Evolutionary conservation across 257 asterid species (phyloP).

Genomic region (Lycium ferocissimum): DNA sequence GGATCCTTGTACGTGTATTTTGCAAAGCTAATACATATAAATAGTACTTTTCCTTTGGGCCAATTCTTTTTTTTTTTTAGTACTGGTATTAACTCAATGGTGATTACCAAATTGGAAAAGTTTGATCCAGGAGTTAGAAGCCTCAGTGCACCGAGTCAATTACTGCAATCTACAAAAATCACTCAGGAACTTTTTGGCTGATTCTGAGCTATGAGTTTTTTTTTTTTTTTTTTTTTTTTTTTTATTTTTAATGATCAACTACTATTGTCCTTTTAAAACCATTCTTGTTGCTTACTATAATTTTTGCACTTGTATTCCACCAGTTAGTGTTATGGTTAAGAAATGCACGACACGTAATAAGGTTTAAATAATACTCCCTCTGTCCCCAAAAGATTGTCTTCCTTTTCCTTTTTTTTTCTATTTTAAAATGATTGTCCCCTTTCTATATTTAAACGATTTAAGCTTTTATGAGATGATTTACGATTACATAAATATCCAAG

Average conservation of each 20-base stretch:
- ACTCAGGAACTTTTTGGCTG: slow-evolving; percentile 32
- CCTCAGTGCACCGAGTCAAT: slow-evolving; percentile 31
- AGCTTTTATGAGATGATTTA: no score
- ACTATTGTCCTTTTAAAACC: not conserved
- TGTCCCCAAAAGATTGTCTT: no score
- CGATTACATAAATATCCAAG: no score
- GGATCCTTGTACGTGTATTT: no score
- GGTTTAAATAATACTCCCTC: no score
- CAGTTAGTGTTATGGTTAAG: not conserved
- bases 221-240: slow-evolving; percentile 16
- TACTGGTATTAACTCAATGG: not conserved
- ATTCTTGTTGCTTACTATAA: not conserved
- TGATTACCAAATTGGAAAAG: slow-evolving; percentile 35
- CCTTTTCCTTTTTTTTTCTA: no score
- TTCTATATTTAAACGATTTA: no score
- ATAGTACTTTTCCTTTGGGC: no score
- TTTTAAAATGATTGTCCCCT: no score
- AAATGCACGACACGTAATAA: not conserved
- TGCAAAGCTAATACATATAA: no score
- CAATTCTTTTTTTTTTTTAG: no score
- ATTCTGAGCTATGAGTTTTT: not conserved
- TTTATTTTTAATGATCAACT: not conserved
- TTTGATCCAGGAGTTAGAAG: slow-evolving; percentile 40
- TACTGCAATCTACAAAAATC: slow-evolving; percentile 31
- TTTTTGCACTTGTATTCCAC: not conserved